Evolutionary conservation across 2,329 filamentous ascomycete genomes (phyloP), one percentile per base, ranked within the genome.

Genomic region (Furcasterigmium sp.): DNA sequence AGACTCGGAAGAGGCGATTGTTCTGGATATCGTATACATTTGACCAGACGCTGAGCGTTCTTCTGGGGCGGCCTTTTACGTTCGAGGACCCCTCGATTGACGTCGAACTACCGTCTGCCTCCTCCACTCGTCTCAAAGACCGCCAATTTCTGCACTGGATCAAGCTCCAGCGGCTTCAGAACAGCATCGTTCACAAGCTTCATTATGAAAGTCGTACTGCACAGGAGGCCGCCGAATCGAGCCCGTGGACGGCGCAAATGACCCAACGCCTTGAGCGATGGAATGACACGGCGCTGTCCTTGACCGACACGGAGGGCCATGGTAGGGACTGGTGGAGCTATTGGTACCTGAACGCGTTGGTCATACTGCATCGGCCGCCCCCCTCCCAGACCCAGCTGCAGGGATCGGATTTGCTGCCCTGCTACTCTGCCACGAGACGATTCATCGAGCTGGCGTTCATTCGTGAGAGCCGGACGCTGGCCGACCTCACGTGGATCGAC

Each of bases 401-500:
- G 23, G 23, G 23, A 26, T 26, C 23, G 7, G 23, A 26, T 26
- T 25, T 50, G n/a, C 23, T 38, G 11, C 32, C 42, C 4, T 52
- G 51, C 28, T 55, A 47, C 38, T 41, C 43, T 5, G 50, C 53
- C 1, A 48, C 53, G 2, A 49, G 51, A 32, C 48, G 41, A n/a
- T 47, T 53, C 37, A 49, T 55, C 13, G 51, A 52, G 8, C 44
- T 53, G 7, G 48, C 51, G 1, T 55, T 55, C 15, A 46, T 52
- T 18, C 40, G 48, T 3, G 48, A 43, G 7, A 40, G 47, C 29
- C 48, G 44, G n/a, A 47, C 48, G 3, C 40, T 47, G 4, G 44
- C 46, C 7, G 51, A 53, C 20, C 51, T 53, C 23, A 49, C 50
- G 2, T 55, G 51, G 53, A 46, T 53, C 8, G 51, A 53, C 19